Conservation (phyloP, 2,329 filamentous ascomycete genomes). For the Nemania serpens region DNA sequence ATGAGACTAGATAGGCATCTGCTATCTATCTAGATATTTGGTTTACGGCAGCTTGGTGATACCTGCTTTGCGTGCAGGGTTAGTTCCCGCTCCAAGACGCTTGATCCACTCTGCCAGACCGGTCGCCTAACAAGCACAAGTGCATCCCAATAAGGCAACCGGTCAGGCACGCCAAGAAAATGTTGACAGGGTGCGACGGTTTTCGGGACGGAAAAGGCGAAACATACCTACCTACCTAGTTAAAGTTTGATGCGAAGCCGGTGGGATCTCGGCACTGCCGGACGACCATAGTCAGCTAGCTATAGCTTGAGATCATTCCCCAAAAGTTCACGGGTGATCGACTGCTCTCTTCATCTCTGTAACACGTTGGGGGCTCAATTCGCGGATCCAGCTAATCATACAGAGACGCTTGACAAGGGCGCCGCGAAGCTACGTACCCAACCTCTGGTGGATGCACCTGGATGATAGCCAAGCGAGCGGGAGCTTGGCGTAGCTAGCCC, state of each 20-base stretch:
- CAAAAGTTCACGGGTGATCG: conserved; percentile 8
- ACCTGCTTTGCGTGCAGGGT: conserved; percentile 1
- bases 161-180: conserved; percentile 33
- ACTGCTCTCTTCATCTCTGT: conserved; percentile 14
- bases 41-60: neutral
- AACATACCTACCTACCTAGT: neutral
- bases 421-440: conserved; percentile 10
- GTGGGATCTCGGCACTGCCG: conserved; percentile 28
- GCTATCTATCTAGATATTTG: too few species aligned
- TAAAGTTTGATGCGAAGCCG: conserved; percentile 22
- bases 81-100: conserved; percentile 35
- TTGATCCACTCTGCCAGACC: conserved; percentile 36
- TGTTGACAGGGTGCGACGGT: conserved; percentile 30
- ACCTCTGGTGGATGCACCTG: conserved; percentile 9
- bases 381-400: conserved; percentile 11
- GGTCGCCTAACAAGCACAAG: conserved; percentile 30
- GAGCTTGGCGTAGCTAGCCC: conserved; percentile 17
- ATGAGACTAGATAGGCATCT: too few species aligned
- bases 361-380: neutral
- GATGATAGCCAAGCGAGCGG: conserved; percentile 16
- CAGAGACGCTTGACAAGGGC: conserved; percentile 1
- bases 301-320: conserved; percentile 17
- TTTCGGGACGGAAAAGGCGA: conserved; percentile 36
- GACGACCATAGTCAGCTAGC: conserved; percentile 32
- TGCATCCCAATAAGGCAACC: conserved; percentile 23